Evolutionary conservation across 2,329 filamentous ascomycete genomes (phyloP).

Genomic region (Coniochaeta sp.): DNA sequence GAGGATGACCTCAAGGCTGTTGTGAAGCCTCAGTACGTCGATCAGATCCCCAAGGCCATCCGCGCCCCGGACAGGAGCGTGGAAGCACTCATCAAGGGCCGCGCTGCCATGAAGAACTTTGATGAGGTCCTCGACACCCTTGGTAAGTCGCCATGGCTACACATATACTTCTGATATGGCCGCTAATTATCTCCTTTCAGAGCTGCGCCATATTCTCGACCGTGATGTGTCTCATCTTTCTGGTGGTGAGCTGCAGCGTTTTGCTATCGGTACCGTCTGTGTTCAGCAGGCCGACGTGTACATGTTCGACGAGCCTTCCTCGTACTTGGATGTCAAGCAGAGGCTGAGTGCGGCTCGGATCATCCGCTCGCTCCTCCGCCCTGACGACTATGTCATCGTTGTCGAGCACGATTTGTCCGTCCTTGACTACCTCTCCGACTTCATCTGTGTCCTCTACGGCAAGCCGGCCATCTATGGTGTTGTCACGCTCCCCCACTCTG

Average conservation of each 20-base stretch:
- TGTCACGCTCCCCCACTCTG: conserved; percentile 88
- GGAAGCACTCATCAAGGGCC: conserved; percentile 66
- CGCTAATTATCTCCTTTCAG: conserved; percentile 28
- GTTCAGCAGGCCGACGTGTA: conserved; percentile 97
- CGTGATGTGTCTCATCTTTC: conserved; percentile 87
- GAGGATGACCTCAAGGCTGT: conserved; percentile 97
- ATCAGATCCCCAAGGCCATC: conserved; percentile 92
- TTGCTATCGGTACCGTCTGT: conserved; percentile 92
- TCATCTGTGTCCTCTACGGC: conserved; percentile 95
- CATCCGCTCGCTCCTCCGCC: conserved; percentile 82
- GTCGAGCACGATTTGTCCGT: conserved; percentile 99
- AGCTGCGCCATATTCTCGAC: conserved; percentile 83
- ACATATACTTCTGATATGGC: conserved; percentile 6
- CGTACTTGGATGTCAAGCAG: conserved; percentile 98
- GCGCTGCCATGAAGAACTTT: conserved; percentile 70
- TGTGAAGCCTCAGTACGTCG: conserved; percentile 98
- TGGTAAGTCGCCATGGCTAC: conserved; percentile 30
- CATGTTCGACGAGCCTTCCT: conserved; percentile 99
- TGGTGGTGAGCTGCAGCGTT: conserved; percentile 96
- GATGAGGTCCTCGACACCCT: conserved; percentile 77
- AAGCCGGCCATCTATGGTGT: conserved; percentile 95
- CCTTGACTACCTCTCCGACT: conserved; percentile 96
- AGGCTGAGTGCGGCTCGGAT: conserved; percentile 86
- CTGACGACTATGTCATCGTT: conserved; percentile 94
- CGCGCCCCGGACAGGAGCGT: conserved; percentile 76